A percentile compares a stretch with the other conserved stretches of the same genome.
phyloP scores from a whole-genome alignment of 768 basidiomycete genomes.

The Hericium rajendrae region DNA sequence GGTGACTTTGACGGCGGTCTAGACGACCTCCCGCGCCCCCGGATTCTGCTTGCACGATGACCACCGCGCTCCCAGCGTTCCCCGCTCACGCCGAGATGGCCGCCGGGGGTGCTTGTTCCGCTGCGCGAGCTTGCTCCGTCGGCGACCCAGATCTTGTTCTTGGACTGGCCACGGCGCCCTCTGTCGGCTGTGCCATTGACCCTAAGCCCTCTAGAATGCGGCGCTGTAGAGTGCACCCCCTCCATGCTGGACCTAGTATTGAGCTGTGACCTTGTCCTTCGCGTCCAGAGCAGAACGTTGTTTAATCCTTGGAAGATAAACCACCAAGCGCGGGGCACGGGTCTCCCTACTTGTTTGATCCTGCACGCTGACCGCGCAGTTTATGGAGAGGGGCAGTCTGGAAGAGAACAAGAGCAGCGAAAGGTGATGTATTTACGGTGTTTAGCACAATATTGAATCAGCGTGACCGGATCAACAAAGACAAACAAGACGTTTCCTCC shows the following conservation, averaged over 20 bases:
- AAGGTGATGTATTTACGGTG: no score
- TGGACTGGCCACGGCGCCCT: conserved; percentile 11
- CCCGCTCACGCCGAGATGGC: conserved; percentile 25
- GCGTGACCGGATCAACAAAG: no score
- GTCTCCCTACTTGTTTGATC: no score
- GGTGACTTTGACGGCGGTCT: conserved; percentile 31
- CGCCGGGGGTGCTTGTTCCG: conserved; percentile 2
- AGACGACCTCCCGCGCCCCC: conserved; percentile 27
- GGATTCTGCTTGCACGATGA: conserved; percentile 31
- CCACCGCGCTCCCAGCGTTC: conserved; percentile 61
- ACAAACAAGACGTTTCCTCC: no score
- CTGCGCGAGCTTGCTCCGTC: conserved; percentile 3
- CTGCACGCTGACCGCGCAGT: no score
- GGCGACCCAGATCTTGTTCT: conserved; percentile 10
- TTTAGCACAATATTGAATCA: no score
- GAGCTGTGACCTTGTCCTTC: no score
- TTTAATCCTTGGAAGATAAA: no score
- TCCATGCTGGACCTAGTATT: background rate
- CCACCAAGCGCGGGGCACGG: no score
- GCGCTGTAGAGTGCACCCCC: background rate
- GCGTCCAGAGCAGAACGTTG: no score
- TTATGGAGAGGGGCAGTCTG: no score
- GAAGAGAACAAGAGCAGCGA: no score
- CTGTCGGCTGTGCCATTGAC: background rate
- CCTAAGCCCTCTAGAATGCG: background rate